Evolutionary conservation across 345 rosid genomes (phyloP).

Genomic region (Acer yangbiense): DNA sequence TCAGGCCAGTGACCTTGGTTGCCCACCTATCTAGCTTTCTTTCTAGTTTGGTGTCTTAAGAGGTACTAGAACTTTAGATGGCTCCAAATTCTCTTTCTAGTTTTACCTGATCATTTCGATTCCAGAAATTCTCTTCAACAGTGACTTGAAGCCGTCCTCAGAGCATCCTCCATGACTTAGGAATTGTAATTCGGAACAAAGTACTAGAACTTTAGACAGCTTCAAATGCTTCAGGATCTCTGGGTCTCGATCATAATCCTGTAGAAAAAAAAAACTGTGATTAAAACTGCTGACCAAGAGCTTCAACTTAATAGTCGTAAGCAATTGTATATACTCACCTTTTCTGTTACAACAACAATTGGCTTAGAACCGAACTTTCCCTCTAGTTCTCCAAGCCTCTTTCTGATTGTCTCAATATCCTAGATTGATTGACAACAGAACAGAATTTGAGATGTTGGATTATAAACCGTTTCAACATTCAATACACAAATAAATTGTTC

Average conservation of each 20-base stretch:
- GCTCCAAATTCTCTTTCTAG: background rate
- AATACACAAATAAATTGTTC: background rate
- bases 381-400: slow-evolving; percentile 52
- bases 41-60: too few species aligned
- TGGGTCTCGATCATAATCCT: slow-evolving; percentile 85
- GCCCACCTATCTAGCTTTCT: too few species aligned
- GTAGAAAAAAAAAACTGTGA: slow-evolving; percentile 7
- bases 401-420: slow-evolving; percentile 59
- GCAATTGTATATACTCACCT: slow-evolving; percentile 41
- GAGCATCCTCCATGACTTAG: slow-evolving; percentile 33
- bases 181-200: slow-evolving; percentile 68
- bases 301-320: too few species aligned
- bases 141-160: slow-evolving; percentile 43
- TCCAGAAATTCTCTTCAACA: slow-evolving; percentile 38
- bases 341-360: slow-evolving; percentile 66
- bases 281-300: too few species aligned
- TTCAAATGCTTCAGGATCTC: slow-evolving; percentile 53
- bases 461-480: background rate
- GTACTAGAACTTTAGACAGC: slow-evolving; percentile 51
- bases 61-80: too few species aligned
- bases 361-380: slow-evolving; percentile 49
- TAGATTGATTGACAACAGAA: slow-evolving; percentile 26
- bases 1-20: too few species aligned
- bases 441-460: background rate
- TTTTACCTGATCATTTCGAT: slow-evolving; percentile 27